These are phyloP conservation scores for Cadophora sp. DNA, from an alignment of 2,329 filamentous ascomycete genomes.

Conservation along the genomic window DNA sequence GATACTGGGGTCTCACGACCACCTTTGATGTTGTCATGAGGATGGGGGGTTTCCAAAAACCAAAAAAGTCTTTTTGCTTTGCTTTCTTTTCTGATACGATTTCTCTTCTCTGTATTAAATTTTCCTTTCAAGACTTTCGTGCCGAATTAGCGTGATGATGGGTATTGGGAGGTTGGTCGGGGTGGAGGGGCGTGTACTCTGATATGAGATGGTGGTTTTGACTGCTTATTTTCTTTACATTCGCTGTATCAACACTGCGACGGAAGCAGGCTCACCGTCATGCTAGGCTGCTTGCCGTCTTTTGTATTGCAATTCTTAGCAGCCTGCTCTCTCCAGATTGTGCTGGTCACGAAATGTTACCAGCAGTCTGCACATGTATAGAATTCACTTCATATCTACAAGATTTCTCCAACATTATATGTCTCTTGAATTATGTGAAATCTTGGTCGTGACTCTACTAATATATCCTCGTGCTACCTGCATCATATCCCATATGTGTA, in stretches of 20 bases:
- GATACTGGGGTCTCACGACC: slow-evolving; percentile 38
- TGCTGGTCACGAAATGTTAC: slow-evolving; percentile 40
- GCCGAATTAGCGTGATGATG: slow-evolving; percentile 47
- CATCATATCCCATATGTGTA: not conserved
- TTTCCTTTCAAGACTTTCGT: slow-evolving; percentile 41
- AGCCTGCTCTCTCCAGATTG: slow-evolving; percentile 31
- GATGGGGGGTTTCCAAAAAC: slow-evolving; percentile 37
- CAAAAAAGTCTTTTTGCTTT: slow-evolving; percentile 44
- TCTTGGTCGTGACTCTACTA: not conserved
- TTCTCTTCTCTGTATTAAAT: slow-evolving; percentile 45
- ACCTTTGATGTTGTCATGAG: slow-evolving; percentile 43
- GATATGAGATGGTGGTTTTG: slow-evolving; percentile 35
- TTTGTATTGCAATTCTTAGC: slow-evolving; percentile 33
- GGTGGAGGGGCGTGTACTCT: slow-evolving; percentile 30
- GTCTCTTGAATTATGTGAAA: not conserved
- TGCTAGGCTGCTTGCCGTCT: slow-evolving; percentile 24
- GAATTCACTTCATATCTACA: slow-evolving; percentile 19
- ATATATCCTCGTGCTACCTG: not conserved
- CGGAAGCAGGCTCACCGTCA: slow-evolving; percentile 43
- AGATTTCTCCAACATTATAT: not conserved
- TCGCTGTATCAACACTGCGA: slow-evolving; percentile 45
- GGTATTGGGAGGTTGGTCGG: slow-evolving; percentile 30
- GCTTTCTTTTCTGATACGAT: slow-evolving; percentile 35
- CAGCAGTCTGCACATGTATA: slow-evolving; percentile 30
- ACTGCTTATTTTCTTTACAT: slow-evolving; percentile 40